Evolutionary conservation across 305 asterid species (phyloP), one percentile per base, ranked within the genome.

Genomic region (Petunia hybrid): DNA sequence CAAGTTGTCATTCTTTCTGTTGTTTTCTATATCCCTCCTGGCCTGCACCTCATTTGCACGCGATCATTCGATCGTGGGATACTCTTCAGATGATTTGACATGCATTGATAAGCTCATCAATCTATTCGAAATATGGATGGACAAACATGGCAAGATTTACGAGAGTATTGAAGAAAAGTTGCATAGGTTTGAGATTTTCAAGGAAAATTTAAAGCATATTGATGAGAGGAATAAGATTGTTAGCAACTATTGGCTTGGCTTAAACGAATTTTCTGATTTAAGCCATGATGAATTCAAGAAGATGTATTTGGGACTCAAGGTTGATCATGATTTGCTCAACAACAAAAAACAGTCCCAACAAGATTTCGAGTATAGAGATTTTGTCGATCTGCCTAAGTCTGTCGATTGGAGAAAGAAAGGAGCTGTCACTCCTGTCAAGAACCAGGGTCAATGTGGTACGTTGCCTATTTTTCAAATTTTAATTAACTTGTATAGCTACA

Each of bases 351-450:
- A 85, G 4, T 75, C 83, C 22, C 87, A 84, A 14, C 67, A 74
- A 64, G 84, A 79, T 48, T 87, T 91, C 14, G 85, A 79, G 77
- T 91, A 91, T 8, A 83, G 91, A 83, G 90, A 90, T 82, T 79
- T 89, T 55, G 84, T 82, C 3, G 90, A 85, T 61, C 67, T 90
- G 87, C 97, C 97, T 0, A 84, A 86, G 43, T 89, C 92, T 2
- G 89, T 91, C 0, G 97, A 92, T 66, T 92, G 97, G 95, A 91
- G 94, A 79, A 87, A 86, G 88, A 89, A 91, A 78, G 95, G 97
- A 61, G 95, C 94, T 31, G 97, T 92, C 1, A 77, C 95, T 9
- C 86, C 87, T 31, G 87, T 92, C 66, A 92, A 92, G 91, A 90
- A 91, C 87, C 97, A 92, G 82, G 97, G 97, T 8, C 71, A 85